Evolutionary conservation across 352 stramenopile species (phyloP).

Genomic region (Phytophthora agathidicida): DNA sequence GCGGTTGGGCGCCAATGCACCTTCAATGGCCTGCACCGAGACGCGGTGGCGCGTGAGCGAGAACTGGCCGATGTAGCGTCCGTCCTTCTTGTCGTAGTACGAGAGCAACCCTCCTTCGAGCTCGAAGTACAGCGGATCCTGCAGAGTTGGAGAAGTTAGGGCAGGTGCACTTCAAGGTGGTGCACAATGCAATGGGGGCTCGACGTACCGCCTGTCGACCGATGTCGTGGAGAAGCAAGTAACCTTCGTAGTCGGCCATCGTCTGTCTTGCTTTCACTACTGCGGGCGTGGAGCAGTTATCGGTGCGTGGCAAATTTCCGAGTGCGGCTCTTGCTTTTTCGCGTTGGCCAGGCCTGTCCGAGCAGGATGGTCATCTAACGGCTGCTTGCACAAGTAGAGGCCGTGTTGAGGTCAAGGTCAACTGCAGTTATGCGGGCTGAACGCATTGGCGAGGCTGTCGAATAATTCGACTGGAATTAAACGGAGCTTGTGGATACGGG

Average conservation of each 20-base stretch:
- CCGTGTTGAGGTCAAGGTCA: slow-evolving; percentile 2
- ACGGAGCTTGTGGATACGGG: slow-evolving; percentile 3
- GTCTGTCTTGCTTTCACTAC: slow-evolving; percentile 2
- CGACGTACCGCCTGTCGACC: slow-evolving; percentile 43
- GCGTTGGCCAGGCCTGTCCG: slow-evolving; percentile 13
- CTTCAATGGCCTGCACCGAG: slow-evolving; percentile 47
- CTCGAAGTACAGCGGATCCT: slow-evolving; percentile 84
- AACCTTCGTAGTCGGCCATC: slow-evolving; percentile 88
- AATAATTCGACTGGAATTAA: slow-evolving; percentile 15
- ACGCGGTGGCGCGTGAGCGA: slow-evolving; percentile 79
- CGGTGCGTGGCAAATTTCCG: slow-evolving; percentile 15
- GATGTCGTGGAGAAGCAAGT: slow-evolving; percentile 71
- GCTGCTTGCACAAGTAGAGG: slow-evolving; percentile 8
- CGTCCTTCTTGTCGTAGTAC: slow-evolving; percentile 79
- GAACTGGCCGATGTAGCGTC: slow-evolving; percentile 72
- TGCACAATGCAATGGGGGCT: background rate
- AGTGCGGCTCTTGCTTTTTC: slow-evolving; percentile 15
- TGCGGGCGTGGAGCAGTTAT: slow-evolving; percentile 9
- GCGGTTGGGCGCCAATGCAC: slow-evolving; percentile 55
- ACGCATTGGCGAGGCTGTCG: too few relatives aligned
- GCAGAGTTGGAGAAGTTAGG: slow-evolving; percentile 7
- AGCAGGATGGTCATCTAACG: slow-evolving; percentile 26
- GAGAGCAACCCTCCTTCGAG: slow-evolving; percentile 70
- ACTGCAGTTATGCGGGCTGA: slow-evolving; percentile 26
- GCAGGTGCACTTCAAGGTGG: background rate